Percentiles rank a stretch among this genome's conserved stretches.
These are phyloP conservation scores for Parastagonospora avenae DNA, from an alignment of 2,329 filamentous ascomycete species.

Conservation along the genomic window DNA sequence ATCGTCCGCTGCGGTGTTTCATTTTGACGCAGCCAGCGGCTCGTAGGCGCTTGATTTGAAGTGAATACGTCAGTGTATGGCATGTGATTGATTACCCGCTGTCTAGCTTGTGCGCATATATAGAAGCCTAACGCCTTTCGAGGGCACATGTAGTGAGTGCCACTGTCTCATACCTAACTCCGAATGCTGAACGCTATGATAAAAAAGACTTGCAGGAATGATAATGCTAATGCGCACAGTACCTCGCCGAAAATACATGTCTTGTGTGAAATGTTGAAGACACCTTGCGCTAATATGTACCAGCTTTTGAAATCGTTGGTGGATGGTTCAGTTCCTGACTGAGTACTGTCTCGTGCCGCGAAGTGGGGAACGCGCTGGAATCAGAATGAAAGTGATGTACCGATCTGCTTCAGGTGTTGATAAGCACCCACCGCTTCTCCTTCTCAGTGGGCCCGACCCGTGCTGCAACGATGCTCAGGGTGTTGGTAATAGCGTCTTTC, in stretches of 20 bases:
- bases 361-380: not conserved
- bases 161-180: not conserved
- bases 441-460: slow-evolving; percentile 65
- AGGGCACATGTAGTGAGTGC: not conserved
- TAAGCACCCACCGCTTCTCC: slow-evolving; percentile 67
- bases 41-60: too few relatives aligned
- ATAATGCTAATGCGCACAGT: not conserved
- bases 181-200: slow-evolving; percentile 4
- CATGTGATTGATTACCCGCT: not conserved
- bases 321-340: too few relatives aligned
- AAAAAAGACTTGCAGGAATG: not conserved
- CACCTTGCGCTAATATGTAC: too few relatives aligned
- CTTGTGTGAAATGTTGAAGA: too few relatives aligned
- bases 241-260: too few relatives aligned
- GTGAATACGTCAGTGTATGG: not conserved
- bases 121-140: not conserved
- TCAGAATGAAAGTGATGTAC: not conserved
- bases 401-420: slow-evolving; percentile 18
- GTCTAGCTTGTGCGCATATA: too few relatives aligned
- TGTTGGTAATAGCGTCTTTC: slow-evolving; percentile 73
- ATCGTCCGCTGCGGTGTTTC: too few relatives aligned
- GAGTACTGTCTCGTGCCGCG: not conserved
- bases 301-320: too few relatives aligned
- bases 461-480: slow-evolving; percentile 68
- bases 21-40: too few relatives aligned